A percentile compares a stretch with the other conserved stretches of the same genome.
These are phyloP conservation scores for Neurospora sp. DNA, from an alignment of 495 filamentous ascomycete species.

Conservation along the genomic window DNA sequence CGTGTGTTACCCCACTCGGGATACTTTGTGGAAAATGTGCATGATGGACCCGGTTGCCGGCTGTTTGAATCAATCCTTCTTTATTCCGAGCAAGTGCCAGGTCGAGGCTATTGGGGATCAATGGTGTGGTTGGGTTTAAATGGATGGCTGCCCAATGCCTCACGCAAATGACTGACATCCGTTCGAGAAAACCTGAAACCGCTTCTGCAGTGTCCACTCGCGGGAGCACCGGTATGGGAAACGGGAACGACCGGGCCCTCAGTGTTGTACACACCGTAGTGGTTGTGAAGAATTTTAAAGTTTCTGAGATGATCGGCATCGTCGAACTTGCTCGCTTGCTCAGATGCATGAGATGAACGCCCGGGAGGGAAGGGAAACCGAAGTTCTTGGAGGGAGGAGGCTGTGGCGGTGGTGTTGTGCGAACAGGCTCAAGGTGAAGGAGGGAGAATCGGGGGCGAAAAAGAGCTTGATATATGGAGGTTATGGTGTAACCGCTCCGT, in stretches of 20 bases:
- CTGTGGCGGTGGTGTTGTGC: neutral
- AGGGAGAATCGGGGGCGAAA: neutral
- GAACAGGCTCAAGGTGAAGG: neutral
- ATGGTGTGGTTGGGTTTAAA: neutral
- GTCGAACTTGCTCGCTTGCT: neutral
- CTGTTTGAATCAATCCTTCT: neutral
- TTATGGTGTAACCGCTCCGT: neutral
- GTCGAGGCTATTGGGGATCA: neutral
- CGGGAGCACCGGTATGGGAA: neutral
- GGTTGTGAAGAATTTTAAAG: neutral
- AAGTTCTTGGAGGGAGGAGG: neutral
- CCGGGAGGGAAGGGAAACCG: neutral
- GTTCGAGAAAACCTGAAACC: neutral
- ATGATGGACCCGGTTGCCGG: neutral
- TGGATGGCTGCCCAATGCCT: neutral
- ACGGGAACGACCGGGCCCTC: neutral
- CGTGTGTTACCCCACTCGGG: neutral
- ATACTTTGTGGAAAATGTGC: neutral
- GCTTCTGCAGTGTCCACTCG: neutral
- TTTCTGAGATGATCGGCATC: neutral
- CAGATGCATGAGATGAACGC: neutral
- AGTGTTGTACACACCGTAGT: neutral
- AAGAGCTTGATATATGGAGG: neutral
- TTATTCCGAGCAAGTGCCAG: neutral
- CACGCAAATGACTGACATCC: neutral